Conservation (phyloP, 306 rosid genomes). For the Lathyrus sativus region DNA sequence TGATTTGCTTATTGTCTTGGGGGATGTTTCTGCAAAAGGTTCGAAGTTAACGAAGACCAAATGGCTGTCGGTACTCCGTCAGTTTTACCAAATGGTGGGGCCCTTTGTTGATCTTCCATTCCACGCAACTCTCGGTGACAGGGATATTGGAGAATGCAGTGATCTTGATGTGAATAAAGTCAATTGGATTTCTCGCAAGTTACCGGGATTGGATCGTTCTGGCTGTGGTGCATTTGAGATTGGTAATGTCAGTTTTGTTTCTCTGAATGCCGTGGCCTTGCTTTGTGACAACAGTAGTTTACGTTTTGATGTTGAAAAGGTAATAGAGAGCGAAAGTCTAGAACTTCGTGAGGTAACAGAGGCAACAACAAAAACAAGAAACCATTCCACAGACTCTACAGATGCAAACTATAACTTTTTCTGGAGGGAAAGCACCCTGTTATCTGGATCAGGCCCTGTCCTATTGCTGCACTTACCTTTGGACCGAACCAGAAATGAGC, state of each 20-base stretch:
- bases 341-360: conserved; percentile 43
- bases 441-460: conserved; percentile 67
- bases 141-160: conserved; percentile 59
- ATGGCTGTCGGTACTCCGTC: conserved; percentile 54
- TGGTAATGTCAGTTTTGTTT: conserved; percentile 59
- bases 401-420: conserved; percentile 37
- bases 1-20: conserved; percentile 70
- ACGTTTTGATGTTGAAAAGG: conserved; percentile 65
- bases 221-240: conserved; percentile 69
- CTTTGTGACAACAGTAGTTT: conserved; percentile 56
- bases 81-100: conserved; percentile 53
- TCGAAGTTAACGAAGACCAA: conserved; percentile 47
- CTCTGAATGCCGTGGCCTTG: conserved; percentile 65
- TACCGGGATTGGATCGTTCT: conserved; percentile 59
- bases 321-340: conserved; percentile 61
- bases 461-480: conserved; percentile 66
- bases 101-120: conserved; percentile 62
- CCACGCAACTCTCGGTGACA: conserved; percentile 69
- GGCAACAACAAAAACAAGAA: not conserved
- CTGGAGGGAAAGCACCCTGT: conserved; percentile 48
- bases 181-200: conserved; percentile 51
- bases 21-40: conserved; percentile 75
- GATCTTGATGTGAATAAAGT: conserved; percentile 43
- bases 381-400: conserved; percentile 1
- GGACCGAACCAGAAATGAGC: conserved; percentile 30